Evolutionary conservation across 495 filamentous ascomycete genomes (phyloP).

Genomic region (Coniosporium apollinis): DNA sequence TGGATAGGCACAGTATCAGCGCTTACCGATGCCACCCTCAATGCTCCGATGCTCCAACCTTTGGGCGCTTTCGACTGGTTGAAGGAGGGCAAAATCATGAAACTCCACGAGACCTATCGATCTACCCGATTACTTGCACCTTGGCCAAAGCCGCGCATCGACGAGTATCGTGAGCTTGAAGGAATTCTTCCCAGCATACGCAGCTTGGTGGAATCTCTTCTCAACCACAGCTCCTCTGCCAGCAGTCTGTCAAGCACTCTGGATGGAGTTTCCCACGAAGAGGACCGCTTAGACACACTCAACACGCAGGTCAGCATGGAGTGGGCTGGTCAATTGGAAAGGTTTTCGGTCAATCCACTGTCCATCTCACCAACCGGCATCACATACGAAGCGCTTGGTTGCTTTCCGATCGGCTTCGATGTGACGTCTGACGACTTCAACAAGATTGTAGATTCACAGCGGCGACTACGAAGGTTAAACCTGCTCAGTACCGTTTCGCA

Average conservation of each 20-base stretch:
- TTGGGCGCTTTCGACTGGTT: slow-evolving; percentile 41
- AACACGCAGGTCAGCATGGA: no score
- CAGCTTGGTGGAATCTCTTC: no score
- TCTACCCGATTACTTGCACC: no score
- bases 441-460: slow-evolving; percentile 33
- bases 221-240: no score
- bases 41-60: slow-evolving; percentile 25
- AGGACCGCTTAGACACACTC: no score
- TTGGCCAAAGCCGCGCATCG: no score
- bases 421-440: slow-evolving; percentile 28
- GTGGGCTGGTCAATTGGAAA: no score
- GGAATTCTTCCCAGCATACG: no score
- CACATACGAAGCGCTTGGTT: slow-evolving; percentile 33
- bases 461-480: slow-evolving; percentile 28
- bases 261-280: no score
- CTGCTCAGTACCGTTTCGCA: slow-evolving; percentile 30
- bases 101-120: slow-evolving; percentile 34
- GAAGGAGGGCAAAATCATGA: slow-evolving; percentile 35
- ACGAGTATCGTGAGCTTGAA: no score
- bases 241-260: no score
- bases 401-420: slow-evolving; percentile 39
- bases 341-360: slow-evolving; percentile 32
- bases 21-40: slow-evolving; percentile 24
- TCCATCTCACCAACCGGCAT: slow-evolving; percentile 31
- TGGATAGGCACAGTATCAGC: slow-evolving; percentile 33